Conservation (phyloP, 495 filamentous ascomycete genomes). For the Staphylotrichum tortipilum region DNA sequence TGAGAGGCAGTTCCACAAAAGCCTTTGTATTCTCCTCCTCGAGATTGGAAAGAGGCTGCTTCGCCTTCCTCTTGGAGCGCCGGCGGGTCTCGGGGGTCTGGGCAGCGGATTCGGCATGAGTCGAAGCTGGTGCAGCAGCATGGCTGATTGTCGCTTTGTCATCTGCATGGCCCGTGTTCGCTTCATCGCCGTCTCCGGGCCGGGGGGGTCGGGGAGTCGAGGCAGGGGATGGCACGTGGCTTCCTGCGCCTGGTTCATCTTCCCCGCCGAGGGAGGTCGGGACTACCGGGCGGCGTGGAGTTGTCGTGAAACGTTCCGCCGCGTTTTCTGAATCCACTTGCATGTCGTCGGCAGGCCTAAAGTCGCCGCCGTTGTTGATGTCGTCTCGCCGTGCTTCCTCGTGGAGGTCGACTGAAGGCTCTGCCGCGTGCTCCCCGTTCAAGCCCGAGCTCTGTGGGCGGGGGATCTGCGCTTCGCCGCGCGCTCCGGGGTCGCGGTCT, state of each 20-base stretch:
- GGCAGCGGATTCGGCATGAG: not conserved
- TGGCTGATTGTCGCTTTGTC: too few species aligned
- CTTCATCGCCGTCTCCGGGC: not conserved
- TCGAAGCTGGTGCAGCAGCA: not conserved
- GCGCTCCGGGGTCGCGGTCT: not conserved
- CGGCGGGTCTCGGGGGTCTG: not conserved
- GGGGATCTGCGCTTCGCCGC: not conserved
- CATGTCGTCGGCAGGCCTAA: not conserved
- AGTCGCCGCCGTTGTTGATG: not conserved
- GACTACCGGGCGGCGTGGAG: too few species aligned
- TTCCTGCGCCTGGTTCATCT: too few species aligned
- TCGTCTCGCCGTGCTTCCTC: not conserved
- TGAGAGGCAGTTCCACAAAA: constrained; percentile 6
- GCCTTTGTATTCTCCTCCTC: constrained; percentile 9
- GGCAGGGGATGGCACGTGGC: too few species aligned
- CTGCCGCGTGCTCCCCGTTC: not conserved
- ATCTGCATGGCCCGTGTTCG: not conserved
- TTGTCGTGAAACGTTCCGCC: too few species aligned
- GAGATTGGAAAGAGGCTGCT: constrained; percentile 8
- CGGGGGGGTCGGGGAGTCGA: too few species aligned
- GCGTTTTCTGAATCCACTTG: too few species aligned
- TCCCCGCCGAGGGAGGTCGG: too few species aligned
- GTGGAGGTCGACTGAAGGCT: not conserved
- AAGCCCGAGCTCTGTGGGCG: not conserved
- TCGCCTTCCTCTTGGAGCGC: constrained; percentile 6